phyloP scores from a whole-genome alignment of 2,329 filamentous ascomycete species.

The Spiromastix sp. region DNA sequence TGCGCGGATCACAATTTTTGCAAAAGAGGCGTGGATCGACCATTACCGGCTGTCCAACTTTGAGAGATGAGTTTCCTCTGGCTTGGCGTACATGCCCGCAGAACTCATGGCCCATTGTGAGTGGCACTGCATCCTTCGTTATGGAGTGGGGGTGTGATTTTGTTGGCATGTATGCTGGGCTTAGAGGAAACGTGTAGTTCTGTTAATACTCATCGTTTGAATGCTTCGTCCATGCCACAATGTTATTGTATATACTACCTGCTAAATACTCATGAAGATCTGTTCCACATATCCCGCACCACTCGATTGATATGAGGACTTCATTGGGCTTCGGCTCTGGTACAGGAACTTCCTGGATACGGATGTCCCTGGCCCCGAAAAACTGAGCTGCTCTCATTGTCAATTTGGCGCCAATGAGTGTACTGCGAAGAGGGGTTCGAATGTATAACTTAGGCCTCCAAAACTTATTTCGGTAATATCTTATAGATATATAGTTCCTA shows the following conservation, averaged over 20 bases:
- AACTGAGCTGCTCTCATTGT: conserved; percentile 3
- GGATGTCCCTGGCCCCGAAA: not conserved
- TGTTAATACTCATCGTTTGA: not conserved
- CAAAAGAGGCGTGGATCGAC: not conserved
- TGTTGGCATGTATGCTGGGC: conserved; percentile 23
- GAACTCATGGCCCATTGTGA: conserved; percentile 57
- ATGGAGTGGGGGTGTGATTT: conserved; percentile 42
- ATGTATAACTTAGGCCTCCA: too few species aligned
- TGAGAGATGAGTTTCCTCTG: not conserved
- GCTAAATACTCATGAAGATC: conserved; percentile 45
- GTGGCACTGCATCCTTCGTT: conserved; percentile 46
- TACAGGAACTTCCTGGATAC: conserved; percentile 1
- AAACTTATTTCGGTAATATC: too few species aligned
- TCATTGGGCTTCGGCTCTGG: not conserved
- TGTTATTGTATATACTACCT: conserved; percentile 32
- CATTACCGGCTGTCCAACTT: not conserved
- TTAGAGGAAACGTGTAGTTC: not conserved
- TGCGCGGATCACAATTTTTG: not conserved
- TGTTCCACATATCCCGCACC: conserved; percentile 27
- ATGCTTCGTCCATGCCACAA: not conserved
- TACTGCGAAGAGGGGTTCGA: too few species aligned
- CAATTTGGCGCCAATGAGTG: too few species aligned
- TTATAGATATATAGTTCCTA: too few species aligned
- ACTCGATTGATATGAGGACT: conserved; percentile 6
- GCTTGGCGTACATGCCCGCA: conserved; percentile 39